Percentiles rank a stretch among this genome's conserved stretches.
phyloP scores from a whole-genome alignment of 2,329 filamentous ascomycete genomes.

The Hypoxylon sp. region DNA sequence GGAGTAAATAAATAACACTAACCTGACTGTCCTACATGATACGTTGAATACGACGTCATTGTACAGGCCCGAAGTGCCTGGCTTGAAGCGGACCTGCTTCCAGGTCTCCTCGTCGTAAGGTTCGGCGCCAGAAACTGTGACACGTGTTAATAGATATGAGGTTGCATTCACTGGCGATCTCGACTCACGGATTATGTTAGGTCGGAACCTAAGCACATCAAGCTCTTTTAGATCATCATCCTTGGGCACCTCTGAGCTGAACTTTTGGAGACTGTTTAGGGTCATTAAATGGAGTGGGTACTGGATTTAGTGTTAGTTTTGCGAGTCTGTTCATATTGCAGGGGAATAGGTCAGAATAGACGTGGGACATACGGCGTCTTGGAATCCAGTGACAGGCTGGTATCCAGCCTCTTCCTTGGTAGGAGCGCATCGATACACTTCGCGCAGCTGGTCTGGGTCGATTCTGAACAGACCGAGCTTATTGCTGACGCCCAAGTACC shows the following conservation, averaged over 20 bases:
- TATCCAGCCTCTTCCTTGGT: conserved; percentile 71
- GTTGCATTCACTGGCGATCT: neutral
- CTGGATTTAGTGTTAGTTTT: conserved; percentile 55
- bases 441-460: conserved; percentile 69
- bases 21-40: conserved; percentile 76
- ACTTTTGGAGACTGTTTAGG: conserved; percentile 72
- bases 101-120: conserved; percentile 80
- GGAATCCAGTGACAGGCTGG: conserved; percentile 61
- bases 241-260: conserved; percentile 70
- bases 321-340: too few species aligned
- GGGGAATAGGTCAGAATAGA: too few species aligned
- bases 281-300: conserved; percentile 80
- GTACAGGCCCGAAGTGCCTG: conserved; percentile 63
- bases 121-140: conserved; percentile 70
- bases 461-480: conserved; percentile 78
- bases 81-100: conserved; percentile 71
- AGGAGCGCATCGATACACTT: conserved; percentile 74
- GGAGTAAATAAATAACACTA: conserved; percentile 45
- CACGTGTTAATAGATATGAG: conserved; percentile 7
- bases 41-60: conserved; percentile 64
- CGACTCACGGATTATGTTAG: conserved; percentile 76
- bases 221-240: conserved; percentile 65
- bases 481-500: conserved; percentile 77
- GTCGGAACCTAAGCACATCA: conserved; percentile 75
- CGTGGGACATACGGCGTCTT: conserved; percentile 41